These are phyloP conservation scores for Axilococcus clingmanii DNA, from an alignment of 139 green algal species.

Conservation along the genomic window DNA sequence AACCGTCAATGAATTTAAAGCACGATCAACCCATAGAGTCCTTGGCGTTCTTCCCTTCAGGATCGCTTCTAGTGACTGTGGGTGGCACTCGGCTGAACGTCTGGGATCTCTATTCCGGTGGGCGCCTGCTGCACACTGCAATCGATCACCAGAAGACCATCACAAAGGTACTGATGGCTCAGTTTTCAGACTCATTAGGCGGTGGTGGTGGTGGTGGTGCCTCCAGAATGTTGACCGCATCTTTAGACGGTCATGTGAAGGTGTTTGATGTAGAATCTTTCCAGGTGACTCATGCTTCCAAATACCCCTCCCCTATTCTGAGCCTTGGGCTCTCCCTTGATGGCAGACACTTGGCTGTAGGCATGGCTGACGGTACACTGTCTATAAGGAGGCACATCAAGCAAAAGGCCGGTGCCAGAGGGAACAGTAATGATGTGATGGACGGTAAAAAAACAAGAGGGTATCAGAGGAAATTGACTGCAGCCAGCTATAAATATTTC, in stretches of 20 bases:
- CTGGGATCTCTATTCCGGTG: slow-evolving; percentile 74
- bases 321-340: slow-evolving; percentile 62
- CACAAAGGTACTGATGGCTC: slow-evolving; percentile 52
- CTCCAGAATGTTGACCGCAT: slow-evolving; percentile 76
- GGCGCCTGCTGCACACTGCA: slow-evolving; percentile 58
- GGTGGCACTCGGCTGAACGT: slow-evolving; percentile 69
- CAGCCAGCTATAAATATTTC: slow-evolving; percentile 76
- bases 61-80: slow-evolving; percentile 56
- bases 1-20: slow-evolving; percentile 38
- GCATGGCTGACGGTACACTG: slow-evolving; percentile 73
- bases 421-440: not conserved
- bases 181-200: slow-evolving; percentile 21
- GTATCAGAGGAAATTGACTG: slow-evolving; percentile 40
- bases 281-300: slow-evolving; percentile 53
- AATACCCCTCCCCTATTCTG: slow-evolving; percentile 71
- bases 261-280: slow-evolving; percentile 81
- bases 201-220: slow-evolving; percentile 38
- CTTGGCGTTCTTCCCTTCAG: slow-evolving; percentile 64
- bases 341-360: slow-evolving; percentile 68
- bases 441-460: slow-evolving; percentile 10
- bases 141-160: slow-evolving; percentile 92
- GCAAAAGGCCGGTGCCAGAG: not conserved
- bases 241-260: slow-evolving; percentile 90
- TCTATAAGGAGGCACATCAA: slow-evolving; percentile 36
- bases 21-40: slow-evolving; percentile 77